Evolutionary conservation across 176 grass and related monocot genomes (phyloP), one percentile per base, ranked within the genome.

Genomic region (Poa pratensis): DNA sequence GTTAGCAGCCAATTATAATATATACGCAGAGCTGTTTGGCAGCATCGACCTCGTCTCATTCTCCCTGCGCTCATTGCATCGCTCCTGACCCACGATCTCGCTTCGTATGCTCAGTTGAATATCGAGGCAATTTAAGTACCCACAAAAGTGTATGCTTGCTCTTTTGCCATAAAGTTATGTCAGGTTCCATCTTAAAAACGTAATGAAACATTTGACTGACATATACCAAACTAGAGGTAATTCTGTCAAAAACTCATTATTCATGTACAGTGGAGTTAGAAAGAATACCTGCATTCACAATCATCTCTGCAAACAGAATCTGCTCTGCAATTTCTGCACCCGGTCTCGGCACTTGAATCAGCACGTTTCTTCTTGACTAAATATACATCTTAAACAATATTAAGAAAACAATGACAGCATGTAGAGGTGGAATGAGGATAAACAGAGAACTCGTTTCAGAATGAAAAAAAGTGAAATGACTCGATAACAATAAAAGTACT

Each of bases 151-250:
- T 35, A 35, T 35, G 34, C 34, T 35, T 35, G 34, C 60, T 85
- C 48, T 89, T 71, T 80, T 76, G 16, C 28, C 80, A 76, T 27
- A 89, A 85, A 19, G 55, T 34, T 49, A 51, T 49, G 23, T 89
- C 40, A 27, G 8, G n/a, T 81, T 67, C 17, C 76, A 81, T 76
- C 28, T 60, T 80, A 75, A 67, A 17, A 68, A 75, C 3, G 37
- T 16, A 50, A 72, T 5, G 17, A 30, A 40, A 40, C 39, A 40
- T 40, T 40, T 40, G 6, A 40, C 39, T 40, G 6, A 40, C 39
- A 40, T 40, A 13, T 43, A 72, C 13, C 35, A 72, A 72, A 82
- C 66, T 27, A 46, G 50, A 71, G 34, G 9, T 3, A 53, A 24
- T 61, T 86, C 77, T 53, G 40, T 78, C 54, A 61, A 61, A 54